Evolutionary conservation across 2,329 filamentous ascomycete genomes (phyloP).

Genomic region (Aureobasidium sp.): DNA sequence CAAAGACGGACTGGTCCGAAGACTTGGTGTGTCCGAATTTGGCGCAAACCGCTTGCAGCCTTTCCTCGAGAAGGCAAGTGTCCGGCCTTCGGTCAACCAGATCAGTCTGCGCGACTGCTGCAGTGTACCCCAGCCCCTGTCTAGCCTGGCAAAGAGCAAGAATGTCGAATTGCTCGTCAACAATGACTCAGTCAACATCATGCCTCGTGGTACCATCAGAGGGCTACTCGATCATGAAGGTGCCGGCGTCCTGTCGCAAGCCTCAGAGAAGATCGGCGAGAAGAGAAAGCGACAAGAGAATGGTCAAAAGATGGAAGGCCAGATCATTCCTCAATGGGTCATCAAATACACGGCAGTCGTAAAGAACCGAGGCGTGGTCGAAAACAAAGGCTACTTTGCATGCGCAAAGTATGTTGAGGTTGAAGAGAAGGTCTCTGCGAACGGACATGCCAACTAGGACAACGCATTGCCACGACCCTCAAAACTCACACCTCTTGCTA

Average conservation of each 20-base stretch:
- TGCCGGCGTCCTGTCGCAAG: conserved; percentile 67
- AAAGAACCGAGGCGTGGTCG: conserved; percentile 86
- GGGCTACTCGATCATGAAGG: conserved; percentile 73
- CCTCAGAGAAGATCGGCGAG: conserved; percentile 35
- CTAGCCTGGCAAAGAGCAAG: conserved; percentile 74
- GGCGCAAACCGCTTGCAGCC: conserved; percentile 73
- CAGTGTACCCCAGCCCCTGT: conserved; percentile 82
- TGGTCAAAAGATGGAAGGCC: conserved; percentile 58
- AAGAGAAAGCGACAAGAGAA: conserved; percentile 37
- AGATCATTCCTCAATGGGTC: conserved; percentile 87
- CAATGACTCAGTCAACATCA: conserved; percentile 85
- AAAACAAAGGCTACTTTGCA: conserved; percentile 97
- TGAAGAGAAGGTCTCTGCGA: neutral
- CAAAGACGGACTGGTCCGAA: conserved; percentile 61
- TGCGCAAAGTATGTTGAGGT: conserved; percentile 51
- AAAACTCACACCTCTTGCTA: neutral
- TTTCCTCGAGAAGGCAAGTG: conserved; percentile 63
- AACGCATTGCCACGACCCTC: neutral
- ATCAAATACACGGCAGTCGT: conserved; percentile 96
- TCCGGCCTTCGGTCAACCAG: conserved; percentile 81
- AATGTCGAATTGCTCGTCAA: conserved; percentile 86
- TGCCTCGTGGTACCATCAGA: conserved; percentile 76
- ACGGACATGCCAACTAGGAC: conserved; percentile 1
- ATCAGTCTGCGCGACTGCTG: conserved; percentile 96
- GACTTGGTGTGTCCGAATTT: conserved; percentile 85